Base-by-base conservation (phyloP, 148 eudicot species). In the Persicaria tinctoria region DNA sequence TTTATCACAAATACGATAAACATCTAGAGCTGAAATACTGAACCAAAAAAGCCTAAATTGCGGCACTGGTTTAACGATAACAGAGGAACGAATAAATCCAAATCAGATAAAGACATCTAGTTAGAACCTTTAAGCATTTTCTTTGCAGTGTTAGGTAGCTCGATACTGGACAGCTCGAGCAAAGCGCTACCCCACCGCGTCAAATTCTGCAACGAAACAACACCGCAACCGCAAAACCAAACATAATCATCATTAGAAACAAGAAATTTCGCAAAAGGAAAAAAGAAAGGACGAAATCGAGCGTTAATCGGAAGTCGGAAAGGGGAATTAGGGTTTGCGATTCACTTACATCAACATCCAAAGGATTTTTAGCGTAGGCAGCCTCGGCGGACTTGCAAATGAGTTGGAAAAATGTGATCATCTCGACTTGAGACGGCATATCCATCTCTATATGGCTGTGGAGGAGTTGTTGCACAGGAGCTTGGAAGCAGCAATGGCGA, bases 381-480 rank as follows among this genome's bases (percentile, higher is more conserved):
- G 83, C 83, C 81, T 91, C 96, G 8, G 92, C 85, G 5, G 85
- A 47, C 70, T 87, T 89, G 75, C 98, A 92, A 80, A 93, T 87
- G 27, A 87, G 93, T 73, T 93, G 96, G 81, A 91, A 91, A 82
- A 87, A 89, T 44, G 91, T 76, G 0, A 91, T 69, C 8, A 93
- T 89, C 73, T 93, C 96, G 12, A 93, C 74, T 8, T 93, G 96
- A 63, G 32, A 77, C 5, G 82, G 76, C 95, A 88, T 83, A 16
- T 90, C 91, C 95, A 89, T 89, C 32, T 3, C 66, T 59, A 16
- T 59, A 4, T 59, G 23, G 20, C 10, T 59, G 10, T 8, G 38
- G 6, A 9, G 11, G 6, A 8, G 66, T n/a, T 4, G 7, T 18
- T 18, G 18, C 18, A 6, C 3, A 57, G 38, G 41, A 12, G 13